Base-by-base conservation (phyloP, 176 grass and related monocot species). In the Thalia dealbata region DNA sequence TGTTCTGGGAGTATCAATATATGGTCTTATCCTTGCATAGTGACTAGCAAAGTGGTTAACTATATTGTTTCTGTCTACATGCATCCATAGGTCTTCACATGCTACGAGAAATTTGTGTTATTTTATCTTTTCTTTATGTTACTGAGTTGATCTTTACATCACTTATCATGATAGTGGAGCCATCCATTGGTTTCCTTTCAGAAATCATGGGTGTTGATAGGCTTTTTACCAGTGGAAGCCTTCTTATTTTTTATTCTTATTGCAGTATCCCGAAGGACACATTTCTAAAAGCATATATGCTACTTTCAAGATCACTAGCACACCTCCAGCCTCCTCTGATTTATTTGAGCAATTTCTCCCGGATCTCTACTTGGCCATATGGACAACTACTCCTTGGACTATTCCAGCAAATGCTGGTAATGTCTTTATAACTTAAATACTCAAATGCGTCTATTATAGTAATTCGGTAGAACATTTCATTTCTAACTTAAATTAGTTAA, bases 391-490 rank as follows among this genome's bases (percentile, higher is more conserved):
- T 60, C 93, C 93, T 67, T 96, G 93, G 93, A 96, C 93, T 65
- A 92, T 96, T 56, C 93, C 93, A 65, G 93, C 93, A 76, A 96
- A 96, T 96, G 89, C 93, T 77, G 93, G 93, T 96, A 74, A 92
- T 78, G 52, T 80, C 71, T 76, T 81, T 66, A 15, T 54, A 75
- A 65, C 83, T 44, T 78, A 74, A 32, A 54, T 9, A 24, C 9
- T 55, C 18, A 5, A 54, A 12, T 71, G 1, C 54, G 43, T 68
- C 16, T 56, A 69, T 80, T 78, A 44, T 74, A 84, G 79, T 72
- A 73, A 26, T 80, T 59, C 15, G 35, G 62, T 21, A 72, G 67
- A 70, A 54, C 44, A 45, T 73, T 38, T 38, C 32, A 66, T 68
- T 1, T 67, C 21, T 54, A 10, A 43, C 35, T 26, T 74, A 52